These are phyloP conservation scores for Odonthalia washingtoniensis DNA, from an alignment of 31 red algal species.

Conservation along the genomic window DNA sequence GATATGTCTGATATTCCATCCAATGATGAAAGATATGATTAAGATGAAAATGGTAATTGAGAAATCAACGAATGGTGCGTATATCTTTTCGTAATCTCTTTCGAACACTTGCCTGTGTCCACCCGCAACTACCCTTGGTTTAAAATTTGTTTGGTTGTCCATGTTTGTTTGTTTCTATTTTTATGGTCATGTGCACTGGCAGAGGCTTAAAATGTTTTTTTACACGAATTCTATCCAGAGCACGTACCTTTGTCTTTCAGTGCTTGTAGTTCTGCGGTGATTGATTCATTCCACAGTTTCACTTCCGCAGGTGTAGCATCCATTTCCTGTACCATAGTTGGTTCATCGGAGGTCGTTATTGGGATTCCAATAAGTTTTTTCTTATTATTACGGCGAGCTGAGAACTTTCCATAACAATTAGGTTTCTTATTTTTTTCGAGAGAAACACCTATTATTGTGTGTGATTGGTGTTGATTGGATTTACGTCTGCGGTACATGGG, in stretches of 20 bases:
- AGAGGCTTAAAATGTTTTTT: not conserved
- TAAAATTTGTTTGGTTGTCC: not conserved
- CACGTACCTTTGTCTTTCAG: not conserved
- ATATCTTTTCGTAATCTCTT: conserved; percentile 7
- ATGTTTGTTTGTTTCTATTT: not conserved
- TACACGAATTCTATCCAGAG: not conserved
- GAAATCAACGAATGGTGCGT: not conserved
- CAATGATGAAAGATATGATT: not conserved
- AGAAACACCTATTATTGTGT: too few species aligned
- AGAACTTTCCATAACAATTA: not conserved
- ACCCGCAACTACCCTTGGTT: not conserved
- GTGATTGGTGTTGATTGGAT: too few species aligned
- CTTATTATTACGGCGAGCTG: not conserved
- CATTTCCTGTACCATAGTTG: not conserved
- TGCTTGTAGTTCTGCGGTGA: not conserved
- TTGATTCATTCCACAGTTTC: not conserved
- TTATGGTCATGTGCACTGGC: not conserved
- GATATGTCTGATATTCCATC: not conserved
- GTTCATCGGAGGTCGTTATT: not conserved
- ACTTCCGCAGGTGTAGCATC: not conserved
- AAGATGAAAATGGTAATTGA: not conserved
- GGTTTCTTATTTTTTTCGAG: too few species aligned
- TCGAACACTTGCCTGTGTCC: not conserved
- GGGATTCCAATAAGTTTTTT: not conserved
- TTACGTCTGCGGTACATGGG: too few species aligned